These are phyloP conservation scores for Boechera divaricarpa DNA, from an alignment of 345 rosid genomes.

Conservation along the genomic window DNA sequence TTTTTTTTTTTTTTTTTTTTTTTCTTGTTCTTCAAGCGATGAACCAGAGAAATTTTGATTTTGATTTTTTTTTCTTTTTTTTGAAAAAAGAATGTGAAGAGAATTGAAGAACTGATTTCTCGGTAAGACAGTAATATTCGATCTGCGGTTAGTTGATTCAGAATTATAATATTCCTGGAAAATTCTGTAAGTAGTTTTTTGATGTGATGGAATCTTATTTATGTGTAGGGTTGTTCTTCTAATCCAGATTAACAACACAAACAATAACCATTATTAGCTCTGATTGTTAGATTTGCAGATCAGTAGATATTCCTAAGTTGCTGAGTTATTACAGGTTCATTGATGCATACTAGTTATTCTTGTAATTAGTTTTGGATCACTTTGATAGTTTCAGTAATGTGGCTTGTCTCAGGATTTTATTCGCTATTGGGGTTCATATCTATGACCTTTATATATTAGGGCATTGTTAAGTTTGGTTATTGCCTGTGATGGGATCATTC, in stretches of 20 bases:
- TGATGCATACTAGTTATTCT: neutral
- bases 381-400: constrained; percentile 16
- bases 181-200: neutral
- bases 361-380: constrained; percentile 14
- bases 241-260: neutral
- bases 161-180: constrained; percentile 20
- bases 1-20: constrained; percentile 1
- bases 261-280: neutral
- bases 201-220: constrained; percentile 6
- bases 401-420: constrained; percentile 25
- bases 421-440: neutral
- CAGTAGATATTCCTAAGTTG: neutral
- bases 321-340: neutral
- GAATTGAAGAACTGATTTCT: constrained; percentile 30
- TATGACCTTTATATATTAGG: neutral
- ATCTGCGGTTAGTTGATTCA: constrained; percentile 15
- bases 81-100: neutral
- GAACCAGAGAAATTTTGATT: neutral
- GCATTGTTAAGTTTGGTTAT: neutral
- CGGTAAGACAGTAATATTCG: neutral
- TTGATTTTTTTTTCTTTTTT: neutral
- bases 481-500: neutral
- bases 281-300: constrained; percentile 15
- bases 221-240: constrained; percentile 14
- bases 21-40: constrained; percentile 28